These are phyloP conservation scores for Xylariaceae sp. DNA, from an alignment of 2,329 filamentous ascomycete genomes.

Conservation along the genomic window DNA sequence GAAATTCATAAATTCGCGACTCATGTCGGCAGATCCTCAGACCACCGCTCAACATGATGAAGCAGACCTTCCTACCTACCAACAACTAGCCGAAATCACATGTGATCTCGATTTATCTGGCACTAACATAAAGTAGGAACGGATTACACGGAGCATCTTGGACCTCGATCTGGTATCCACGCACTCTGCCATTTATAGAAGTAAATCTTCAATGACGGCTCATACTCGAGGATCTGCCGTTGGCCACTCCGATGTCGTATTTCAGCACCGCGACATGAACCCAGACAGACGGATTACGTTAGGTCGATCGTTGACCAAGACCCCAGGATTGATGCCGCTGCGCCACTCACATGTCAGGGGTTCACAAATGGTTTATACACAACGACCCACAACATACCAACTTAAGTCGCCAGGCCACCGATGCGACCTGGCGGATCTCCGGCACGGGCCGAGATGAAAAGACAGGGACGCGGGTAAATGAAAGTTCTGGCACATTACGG, in stretches of 20 bases:
- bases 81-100: too few species aligned
- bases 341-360: background rate
- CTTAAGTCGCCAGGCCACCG: too few species aligned
- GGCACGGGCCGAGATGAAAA: conserved; percentile 16
- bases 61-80: too few species aligned
- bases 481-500: too few species aligned
- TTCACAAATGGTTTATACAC: background rate
- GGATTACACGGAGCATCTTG: background rate
- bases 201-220: background rate
- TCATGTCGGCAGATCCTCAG: too few species aligned
- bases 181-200: background rate
- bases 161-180: background rate
- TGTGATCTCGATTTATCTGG: background rate
- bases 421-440: conserved; percentile 37
- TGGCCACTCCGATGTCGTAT: background rate
- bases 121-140: background rate
- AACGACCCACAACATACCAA: too few species aligned
- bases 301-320: background rate
- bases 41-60: too few species aligned
- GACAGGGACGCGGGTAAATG: background rate
- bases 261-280: background rate
- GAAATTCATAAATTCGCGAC: too few species aligned
- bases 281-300: background rate
- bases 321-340: background rate
- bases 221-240: background rate